phyloP scores from a whole-genome alignment of 1,284 basidiomycete species.

The Ustilago xerochloae region DNA sequence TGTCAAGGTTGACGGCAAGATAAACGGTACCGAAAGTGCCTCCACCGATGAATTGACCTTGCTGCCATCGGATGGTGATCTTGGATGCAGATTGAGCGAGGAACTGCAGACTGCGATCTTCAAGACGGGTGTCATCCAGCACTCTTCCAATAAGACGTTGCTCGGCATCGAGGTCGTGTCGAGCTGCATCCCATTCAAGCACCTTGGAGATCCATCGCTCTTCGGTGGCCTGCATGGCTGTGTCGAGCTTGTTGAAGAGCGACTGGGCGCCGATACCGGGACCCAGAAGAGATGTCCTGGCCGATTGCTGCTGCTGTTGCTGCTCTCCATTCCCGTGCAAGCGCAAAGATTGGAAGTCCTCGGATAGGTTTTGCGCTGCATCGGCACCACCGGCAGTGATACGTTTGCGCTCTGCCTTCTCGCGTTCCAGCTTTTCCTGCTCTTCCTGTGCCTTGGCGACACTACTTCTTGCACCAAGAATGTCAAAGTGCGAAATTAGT shows the following conservation, averaged over 20 bases:
- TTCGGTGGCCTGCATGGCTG: conserved; percentile 56
- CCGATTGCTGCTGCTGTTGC: conserved; percentile 70
- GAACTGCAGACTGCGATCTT: conserved; percentile 65
- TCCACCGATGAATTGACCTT: conserved; percentile 95
- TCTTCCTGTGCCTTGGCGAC: conserved; percentile 64
- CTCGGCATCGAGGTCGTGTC: conserved; percentile 58
- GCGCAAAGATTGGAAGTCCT: conserved; percentile 37
- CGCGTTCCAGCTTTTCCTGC: conserved; percentile 59
- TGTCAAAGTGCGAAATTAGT: conserved; percentile 96
- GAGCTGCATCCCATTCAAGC: conserved; percentile 59
- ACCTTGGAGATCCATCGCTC: conserved; percentile 57
- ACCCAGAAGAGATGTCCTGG: conserved; percentile 69
- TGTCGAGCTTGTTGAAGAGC: conserved; percentile 54
- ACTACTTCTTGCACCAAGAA: conserved; percentile 71
- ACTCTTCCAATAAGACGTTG: conserved; percentile 65
- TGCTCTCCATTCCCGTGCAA: conserved; percentile 71
- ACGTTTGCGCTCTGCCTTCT: conserved; percentile 52
- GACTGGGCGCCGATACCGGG: conserved; percentile 50
- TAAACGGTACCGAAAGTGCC: conserved; percentile 92
- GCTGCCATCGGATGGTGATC: conserved; percentile 97
- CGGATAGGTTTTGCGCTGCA: conserved; percentile 24
- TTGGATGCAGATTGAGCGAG: conserved; percentile 75
- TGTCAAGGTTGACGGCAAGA: conserved; percentile 94
- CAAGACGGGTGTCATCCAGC: conserved; percentile 65
- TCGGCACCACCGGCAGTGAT: conserved; percentile 45